phyloP scores from a whole-genome alignment of 2,329 filamentous ascomycete genomes.

The Alternaria hordeiaustralica region DNA sequence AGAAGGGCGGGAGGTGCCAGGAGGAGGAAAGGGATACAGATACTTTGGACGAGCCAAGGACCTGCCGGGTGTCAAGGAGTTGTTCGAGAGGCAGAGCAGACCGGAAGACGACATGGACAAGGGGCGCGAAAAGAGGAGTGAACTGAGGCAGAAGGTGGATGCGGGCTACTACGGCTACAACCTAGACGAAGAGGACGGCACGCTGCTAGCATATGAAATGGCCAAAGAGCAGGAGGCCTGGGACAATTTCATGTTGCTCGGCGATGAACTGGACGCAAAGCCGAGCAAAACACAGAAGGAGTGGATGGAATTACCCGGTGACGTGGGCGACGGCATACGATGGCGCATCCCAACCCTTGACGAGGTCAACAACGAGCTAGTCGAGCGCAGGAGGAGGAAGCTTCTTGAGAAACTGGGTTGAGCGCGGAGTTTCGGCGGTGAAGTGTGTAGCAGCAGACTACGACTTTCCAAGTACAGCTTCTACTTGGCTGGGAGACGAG shows the following conservation, averaged over 20 bases:
- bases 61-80: conserved; percentile 91
- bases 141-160: conserved; percentile 79
- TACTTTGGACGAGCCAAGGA: conserved; percentile 86
- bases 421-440: conserved; percentile 12
- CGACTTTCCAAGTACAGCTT: not conserved
- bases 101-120: conserved; percentile 61
- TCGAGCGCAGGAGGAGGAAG: conserved; percentile 82
- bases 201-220: conserved; percentile 78
- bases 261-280: conserved; percentile 52
- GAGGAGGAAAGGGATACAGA: conserved; percentile 86
- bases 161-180: conserved; percentile 97
- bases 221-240: conserved; percentile 83
- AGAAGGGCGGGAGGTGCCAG: conserved; percentile 62
- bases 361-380: conserved; percentile 91
- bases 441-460: conserved; percentile 14
- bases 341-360: conserved; percentile 88
- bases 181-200: conserved; percentile 87
- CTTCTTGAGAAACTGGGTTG: conserved; percentile 77
- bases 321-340: conserved; percentile 78
- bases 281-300: conserved; percentile 38
- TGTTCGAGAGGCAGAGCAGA: conserved; percentile 55
- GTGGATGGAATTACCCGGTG: conserved; percentile 88
- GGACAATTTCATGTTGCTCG: conserved; percentile 68
- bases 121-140: conserved; percentile 70
- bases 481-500: not conserved